These are phyloP conservation scores for Ogataea wickerhamii DNA, from an alignment of 805 yeast species.

Conservation along the genomic window DNA sequence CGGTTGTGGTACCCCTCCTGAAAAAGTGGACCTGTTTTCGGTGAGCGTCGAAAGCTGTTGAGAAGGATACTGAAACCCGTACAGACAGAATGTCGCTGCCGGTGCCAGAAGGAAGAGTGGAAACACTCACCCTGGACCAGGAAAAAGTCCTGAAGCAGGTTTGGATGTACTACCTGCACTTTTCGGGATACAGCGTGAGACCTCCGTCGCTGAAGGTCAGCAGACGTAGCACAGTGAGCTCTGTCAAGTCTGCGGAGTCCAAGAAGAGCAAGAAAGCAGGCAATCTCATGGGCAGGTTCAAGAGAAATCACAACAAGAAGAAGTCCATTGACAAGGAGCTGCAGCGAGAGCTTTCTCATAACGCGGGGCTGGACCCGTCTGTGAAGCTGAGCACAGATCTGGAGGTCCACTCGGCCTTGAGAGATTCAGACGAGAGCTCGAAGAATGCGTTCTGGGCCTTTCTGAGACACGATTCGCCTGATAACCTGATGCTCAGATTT, in stretches of 20 bases:
- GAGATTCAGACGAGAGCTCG: conserved; percentile 50
- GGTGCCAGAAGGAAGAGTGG: conserved; percentile 40
- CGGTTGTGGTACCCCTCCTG: too few species aligned
- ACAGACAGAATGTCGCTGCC: not conserved
- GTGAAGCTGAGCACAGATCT: conserved; percentile 31
- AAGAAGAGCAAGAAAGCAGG: conserved; percentile 32
- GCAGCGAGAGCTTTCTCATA: conserved; percentile 19
- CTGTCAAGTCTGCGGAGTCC: conserved; percentile 25
- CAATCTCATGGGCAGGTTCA: conserved; percentile 24
- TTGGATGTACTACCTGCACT: conserved; percentile 63
- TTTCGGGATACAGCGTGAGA: conserved; percentile 46
- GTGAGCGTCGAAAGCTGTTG: too few species aligned
- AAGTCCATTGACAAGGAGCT: conserved; percentile 22
- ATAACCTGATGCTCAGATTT: conserved; percentile 70
- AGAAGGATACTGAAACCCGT: not conserved
- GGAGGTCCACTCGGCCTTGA: conserved; percentile 46
- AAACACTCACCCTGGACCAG: conserved; percentile 49
- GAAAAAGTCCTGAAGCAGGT: conserved; percentile 63
- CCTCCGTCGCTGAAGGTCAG: conserved; percentile 10
- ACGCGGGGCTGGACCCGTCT: conserved; percentile 26
- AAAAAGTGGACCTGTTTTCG: too few species aligned
- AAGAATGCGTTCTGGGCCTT: conserved; percentile 54
- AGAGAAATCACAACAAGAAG: conserved; percentile 24
- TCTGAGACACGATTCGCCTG: conserved; percentile 77
- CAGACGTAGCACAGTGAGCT: conserved; percentile 24